A percentile compares a stretch with the other conserved stretches of the same genome.
These are phyloP conservation scores for Dittrichia graveolens DNA, from an alignment of 129 eudicot genomes.

Conservation along the genomic window DNA sequence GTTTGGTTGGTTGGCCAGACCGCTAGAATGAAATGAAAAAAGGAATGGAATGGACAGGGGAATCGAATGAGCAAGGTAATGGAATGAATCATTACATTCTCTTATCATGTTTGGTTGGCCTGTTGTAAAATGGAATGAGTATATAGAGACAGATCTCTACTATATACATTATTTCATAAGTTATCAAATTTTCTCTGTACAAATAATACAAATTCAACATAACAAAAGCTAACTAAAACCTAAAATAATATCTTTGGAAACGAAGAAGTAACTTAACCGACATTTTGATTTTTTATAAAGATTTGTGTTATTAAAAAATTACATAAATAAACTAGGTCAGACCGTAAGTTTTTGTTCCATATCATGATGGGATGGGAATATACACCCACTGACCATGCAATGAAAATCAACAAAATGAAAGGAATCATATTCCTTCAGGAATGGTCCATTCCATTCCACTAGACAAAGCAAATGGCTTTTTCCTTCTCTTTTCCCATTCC, in stretches of 20 bases:
- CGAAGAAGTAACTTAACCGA: background rate
- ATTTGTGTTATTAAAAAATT: background rate
- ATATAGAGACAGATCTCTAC: background rate
- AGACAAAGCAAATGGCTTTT: background rate
- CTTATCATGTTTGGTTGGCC: constrained; percentile 1
- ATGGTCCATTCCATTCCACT: constrained; percentile 4
- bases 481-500: background rate
- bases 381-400: background rate
- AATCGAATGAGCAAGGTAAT: background rate
- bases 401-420: background rate
- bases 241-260: background rate
- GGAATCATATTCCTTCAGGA: background rate
- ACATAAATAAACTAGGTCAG: background rate
- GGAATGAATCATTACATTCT: constrained; percentile 1
- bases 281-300: background rate
- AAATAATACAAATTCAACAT: background rate
- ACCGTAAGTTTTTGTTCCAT: background rate
- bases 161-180: background rate
- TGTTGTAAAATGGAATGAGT: background rate
- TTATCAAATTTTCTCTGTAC: background rate
- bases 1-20: no score
- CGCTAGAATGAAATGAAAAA: background rate
- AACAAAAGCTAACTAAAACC: background rate
- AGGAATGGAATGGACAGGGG: background rate
- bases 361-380: background rate